phyloP scores from a whole-genome alignment of 768 basidiomycete species.

The Mycena crocata region DNA sequence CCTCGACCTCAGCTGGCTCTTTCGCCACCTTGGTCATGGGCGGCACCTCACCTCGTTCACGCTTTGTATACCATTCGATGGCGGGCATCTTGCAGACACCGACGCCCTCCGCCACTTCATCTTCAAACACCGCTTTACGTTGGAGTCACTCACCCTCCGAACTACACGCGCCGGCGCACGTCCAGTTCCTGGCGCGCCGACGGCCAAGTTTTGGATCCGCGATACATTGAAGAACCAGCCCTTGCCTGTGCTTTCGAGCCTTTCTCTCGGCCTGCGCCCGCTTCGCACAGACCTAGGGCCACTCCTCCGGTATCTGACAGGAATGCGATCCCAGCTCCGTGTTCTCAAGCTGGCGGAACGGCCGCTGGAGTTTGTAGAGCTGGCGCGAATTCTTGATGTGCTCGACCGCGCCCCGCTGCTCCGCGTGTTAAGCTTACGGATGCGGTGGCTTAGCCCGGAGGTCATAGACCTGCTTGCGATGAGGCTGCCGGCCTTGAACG shows the following conservation, averaged over 20 bases:
- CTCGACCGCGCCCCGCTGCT: conserved; percentile 32
- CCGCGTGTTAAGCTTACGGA: conserved; percentile 34
- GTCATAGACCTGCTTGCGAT: conserved; percentile 39
- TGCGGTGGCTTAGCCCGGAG: conserved; percentile 39
- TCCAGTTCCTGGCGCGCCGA: conserved; percentile 37
- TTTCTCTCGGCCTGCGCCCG: conserved; percentile 54
- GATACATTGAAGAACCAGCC: conserved; percentile 46
- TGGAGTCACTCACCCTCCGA: conserved; percentile 51
- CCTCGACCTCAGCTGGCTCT: conserved; percentile 54
- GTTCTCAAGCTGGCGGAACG: conserved; percentile 53
- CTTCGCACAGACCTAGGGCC: conserved; percentile 45
- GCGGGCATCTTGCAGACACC: conserved; percentile 52
- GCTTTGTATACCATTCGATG: conserved; percentile 59
- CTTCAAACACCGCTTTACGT: conserved; percentile 45
- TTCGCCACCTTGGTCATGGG: conserved; percentile 50
- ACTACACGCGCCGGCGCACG: conserved; percentile 44
- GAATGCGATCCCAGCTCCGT: conserved; percentile 43
- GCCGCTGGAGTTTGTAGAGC: conserved; percentile 44
- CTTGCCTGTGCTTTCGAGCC: conserved; percentile 45
- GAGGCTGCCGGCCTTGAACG: conserved; percentile 36
- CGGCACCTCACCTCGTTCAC: conserved; percentile 51
- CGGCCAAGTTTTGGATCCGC: conserved; percentile 56
- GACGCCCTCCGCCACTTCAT: conserved; percentile 49
- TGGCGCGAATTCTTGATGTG: conserved; percentile 42
- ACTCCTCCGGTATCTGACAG: conserved; percentile 44